Conservation (phyloP, 78 protist genomes). For the Dictyostelium firmibasis region DNA sequence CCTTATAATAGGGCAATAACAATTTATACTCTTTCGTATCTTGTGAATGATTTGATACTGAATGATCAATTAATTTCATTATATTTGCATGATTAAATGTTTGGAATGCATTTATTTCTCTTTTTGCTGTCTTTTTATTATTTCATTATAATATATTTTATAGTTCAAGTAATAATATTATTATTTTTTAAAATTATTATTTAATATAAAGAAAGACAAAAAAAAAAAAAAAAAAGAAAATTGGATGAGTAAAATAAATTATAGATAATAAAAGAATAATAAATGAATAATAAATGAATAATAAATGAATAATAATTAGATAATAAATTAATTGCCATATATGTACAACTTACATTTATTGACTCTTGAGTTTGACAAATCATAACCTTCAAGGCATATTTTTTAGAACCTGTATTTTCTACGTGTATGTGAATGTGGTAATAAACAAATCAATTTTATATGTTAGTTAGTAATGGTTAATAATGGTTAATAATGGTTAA, state of each 20-base stretch:
- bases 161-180: too few species aligned
- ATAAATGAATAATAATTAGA: background rate
- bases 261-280: background rate
- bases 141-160: background rate
- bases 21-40: constrained; percentile 27
- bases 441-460: too few species aligned
- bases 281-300: background rate
- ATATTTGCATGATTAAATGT: constrained; percentile 68
- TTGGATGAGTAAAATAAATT: too few species aligned
- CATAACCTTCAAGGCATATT: constrained; percentile 74
- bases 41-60: constrained; percentile 6
- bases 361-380: constrained; percentile 78
- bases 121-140: constrained; percentile 19
- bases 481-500: background rate
- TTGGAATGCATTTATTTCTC: constrained; percentile 18
- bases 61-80: constrained; percentile 30
- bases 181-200: too few species aligned
- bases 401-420: constrained; percentile 9
- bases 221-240: background rate
- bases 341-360: background rate
- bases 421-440: background rate
- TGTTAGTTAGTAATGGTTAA: too few species aligned
- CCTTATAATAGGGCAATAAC: constrained; percentile 50
- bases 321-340: background rate
- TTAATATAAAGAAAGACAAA: too few species aligned